Evolutionary conservation across 2,329 filamentous ascomycete species (phyloP), one percentile per base, ranked within the genome.

Genomic region (Elsinoe batatas): DNA sequence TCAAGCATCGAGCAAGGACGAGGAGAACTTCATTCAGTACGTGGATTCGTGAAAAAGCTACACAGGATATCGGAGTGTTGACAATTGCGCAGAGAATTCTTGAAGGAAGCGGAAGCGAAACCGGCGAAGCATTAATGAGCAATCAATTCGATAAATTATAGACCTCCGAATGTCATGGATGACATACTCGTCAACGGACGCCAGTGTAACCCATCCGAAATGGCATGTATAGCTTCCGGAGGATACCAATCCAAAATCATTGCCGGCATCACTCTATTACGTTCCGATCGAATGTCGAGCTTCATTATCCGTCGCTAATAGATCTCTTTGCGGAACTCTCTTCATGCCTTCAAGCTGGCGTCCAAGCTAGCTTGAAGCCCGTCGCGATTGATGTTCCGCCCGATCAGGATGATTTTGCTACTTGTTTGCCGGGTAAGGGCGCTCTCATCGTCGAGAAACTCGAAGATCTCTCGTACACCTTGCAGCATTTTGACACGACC

Each of bases 401-500:
- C 67, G 56, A 69, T 69, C 20, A 69, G 57, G 5, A 69, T 67
- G 46, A 69, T 65, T 54, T 65, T 68, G 43, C 67, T 64, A 18
- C 56, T 33, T 7, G 44, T 46, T 15, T 38, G 49, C 38, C 37
- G 38, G 3, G 30, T 53, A 11, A 38, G 50, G 13, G 53, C 60
- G 4, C 56, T 46, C 1, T 43, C 56, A 5, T 59, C 62, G 57
- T 95, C 89, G 20, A 88, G 80, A 20, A 97, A 86, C 64, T 98
- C 93, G 68, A 97, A 98, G 13, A 97, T 80, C 63, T 96, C 91
- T 54, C 91, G 76, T 1, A 98, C 93, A 1, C 91, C 93, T 69
- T 98, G 93, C 6, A 97, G 77, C 60, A 97, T 81, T 67, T 88
- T 87, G 42, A 82, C 73, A 0, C 75, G 73, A 1, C 88, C 88